phyloP scores from a whole-genome alignment of 2,329 filamentous ascomycete genomes.

The Cercospora berteroae region DNA sequence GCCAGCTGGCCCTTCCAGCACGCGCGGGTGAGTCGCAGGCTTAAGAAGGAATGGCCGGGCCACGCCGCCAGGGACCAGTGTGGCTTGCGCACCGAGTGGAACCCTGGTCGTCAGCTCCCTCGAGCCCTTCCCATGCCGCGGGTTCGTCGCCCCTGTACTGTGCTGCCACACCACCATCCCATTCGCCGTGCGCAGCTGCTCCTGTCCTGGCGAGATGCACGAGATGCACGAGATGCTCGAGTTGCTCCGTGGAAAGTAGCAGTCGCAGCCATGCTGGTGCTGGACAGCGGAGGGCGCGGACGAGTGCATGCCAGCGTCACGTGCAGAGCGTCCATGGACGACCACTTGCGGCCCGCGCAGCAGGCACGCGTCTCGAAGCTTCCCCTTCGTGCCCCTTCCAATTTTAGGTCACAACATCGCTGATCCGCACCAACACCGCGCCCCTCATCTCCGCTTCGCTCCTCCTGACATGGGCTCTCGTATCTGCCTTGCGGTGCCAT shows the following conservation, averaged over 20 bases:
- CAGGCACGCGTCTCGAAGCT: constrained; percentile 2
- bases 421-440: background rate
- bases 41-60: background rate
- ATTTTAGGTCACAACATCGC: constrained; percentile 5
- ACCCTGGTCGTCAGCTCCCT: background rate
- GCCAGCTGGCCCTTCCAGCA: background rate
- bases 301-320: background rate
- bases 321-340: background rate
- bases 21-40: background rate
- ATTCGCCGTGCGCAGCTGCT: background rate
- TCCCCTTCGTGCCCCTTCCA: background rate
- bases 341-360: background rate
- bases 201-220: background rate
- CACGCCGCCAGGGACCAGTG: background rate
- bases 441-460: background rate
- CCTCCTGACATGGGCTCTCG: background rate
- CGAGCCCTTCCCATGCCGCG: background rate
- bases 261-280: background rate
- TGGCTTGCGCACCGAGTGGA: background rate
- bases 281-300: background rate
- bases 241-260: background rate
- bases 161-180: background rate
- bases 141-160: background rate
- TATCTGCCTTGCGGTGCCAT: background rate
- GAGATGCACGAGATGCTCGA: background rate